Base-by-base conservation (phyloP, 768 basidiomycete genomes). In the Pisolithus tinctorius region DNA sequence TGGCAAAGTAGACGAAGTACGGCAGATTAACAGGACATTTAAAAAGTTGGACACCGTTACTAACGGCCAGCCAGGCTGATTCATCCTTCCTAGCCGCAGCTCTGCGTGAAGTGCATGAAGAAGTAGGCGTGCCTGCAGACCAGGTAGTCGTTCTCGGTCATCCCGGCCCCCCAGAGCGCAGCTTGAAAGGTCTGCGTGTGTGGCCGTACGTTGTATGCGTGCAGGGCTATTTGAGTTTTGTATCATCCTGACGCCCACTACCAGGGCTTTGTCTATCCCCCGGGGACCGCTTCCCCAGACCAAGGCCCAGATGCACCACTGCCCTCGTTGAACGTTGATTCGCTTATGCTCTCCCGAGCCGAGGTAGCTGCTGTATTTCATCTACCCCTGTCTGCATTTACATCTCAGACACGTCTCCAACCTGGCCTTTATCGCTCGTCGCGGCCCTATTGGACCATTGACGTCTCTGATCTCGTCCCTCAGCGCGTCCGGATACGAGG, bases 291-390 rank as follows among this genome's bases (percentile, higher is more conserved):
- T 8, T 43, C 47, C 55, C 51, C 58, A 53, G 34, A 63, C 65
- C 52, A 26, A 23, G 49, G 17, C 34, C 26, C 20, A 2, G 72
- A 79, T 57, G 67, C 69, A 40, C 77, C 83, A 2, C 73, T 86
- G 8, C 81, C 83, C 36, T 86, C 84, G 2, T 66, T 88, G 41
- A 73, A 76, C 50, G 67, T 88, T 25, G 54, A 69, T 10, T 69
- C 70, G 17, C 69, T 89, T 29, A 69, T 71, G 43, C 67, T 76
- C 34, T 86, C 84, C 16, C 73, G 70, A 45, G 61, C 70, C 37
- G 88, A 90, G 70, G 88, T 92, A 6, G 82, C 79, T 5, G 70
- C 77, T 37, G 71, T 79, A 10, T 88, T 91, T 60, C 88, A 88
- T 65, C 74, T 90, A 17, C 85, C 88, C 7, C 64, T 91, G 23